These are phyloP conservation scores for Boletellus ananas DNA, from an alignment of 768 basidiomycete species.

Conservation along the genomic window DNA sequence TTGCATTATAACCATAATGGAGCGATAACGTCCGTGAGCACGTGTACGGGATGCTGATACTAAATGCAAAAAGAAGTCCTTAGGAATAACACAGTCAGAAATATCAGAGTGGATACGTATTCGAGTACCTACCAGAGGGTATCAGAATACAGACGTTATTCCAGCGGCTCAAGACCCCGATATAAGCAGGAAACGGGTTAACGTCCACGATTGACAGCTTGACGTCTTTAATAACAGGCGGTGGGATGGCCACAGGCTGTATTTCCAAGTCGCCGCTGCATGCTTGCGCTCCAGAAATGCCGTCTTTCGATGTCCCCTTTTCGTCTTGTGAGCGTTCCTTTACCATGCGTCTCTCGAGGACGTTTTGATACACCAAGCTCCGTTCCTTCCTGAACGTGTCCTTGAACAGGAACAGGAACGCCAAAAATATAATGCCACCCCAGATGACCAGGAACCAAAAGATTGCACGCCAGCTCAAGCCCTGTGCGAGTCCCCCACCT, in stretches of 20 bases:
- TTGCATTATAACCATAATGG: slow-evolving; percentile 62
- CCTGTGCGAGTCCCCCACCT: slow-evolving; percentile 65
- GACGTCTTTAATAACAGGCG: slow-evolving; percentile 31
- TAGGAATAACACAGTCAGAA: not conserved
- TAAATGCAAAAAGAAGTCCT: slow-evolving; percentile 71
- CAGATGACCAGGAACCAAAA: slow-evolving; percentile 81
- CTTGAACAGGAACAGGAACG: slow-evolving; percentile 65
- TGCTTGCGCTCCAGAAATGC: too few species aligned
- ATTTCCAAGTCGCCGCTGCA: too few species aligned
- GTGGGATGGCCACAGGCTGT: too few species aligned
- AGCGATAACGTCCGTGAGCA: slow-evolving; percentile 65
- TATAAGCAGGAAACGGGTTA: slow-evolving; percentile 65
- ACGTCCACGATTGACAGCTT: slow-evolving; percentile 64
- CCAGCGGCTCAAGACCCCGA: slow-evolving; percentile 50
- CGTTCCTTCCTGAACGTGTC: slow-evolving; percentile 85
- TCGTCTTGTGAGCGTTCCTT: too few species aligned
- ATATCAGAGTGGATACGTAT: not conserved
- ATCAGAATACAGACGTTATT: slow-evolving; percentile 66
- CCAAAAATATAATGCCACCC: slow-evolving; percentile 48
- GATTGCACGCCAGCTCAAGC: slow-evolving; percentile 73
- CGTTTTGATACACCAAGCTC: slow-evolving; percentile 72
- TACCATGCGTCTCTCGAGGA: slow-evolving; percentile 31
- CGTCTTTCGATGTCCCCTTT: too few species aligned
- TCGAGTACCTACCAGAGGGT: slow-evolving; percentile 23
- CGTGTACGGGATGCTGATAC: slow-evolving; percentile 69